Percentiles rank a stretch among this genome's conserved stretches.
phyloP scores from a whole-genome alignment of 495 filamentous ascomycete genomes.

The Pseudomonodictys pantanalensis region DNA sequence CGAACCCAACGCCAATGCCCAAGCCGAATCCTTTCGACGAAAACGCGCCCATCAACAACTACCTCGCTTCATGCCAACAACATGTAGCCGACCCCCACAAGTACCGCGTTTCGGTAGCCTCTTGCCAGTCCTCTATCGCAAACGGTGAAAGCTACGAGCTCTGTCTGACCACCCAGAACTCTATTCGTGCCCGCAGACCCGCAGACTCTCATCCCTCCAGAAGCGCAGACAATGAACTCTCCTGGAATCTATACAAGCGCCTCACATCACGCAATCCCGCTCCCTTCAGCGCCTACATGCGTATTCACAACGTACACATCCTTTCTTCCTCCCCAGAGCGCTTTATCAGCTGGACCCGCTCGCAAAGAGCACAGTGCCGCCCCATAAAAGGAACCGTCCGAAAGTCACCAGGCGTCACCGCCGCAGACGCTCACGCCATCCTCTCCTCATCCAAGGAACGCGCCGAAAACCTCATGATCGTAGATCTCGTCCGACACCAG shows the following conservation, averaged over 20 bases:
- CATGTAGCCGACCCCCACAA: constrained; percentile 25
- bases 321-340: constrained; percentile 88
- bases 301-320: constrained; percentile 61
- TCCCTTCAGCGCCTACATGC: constrained; percentile 79
- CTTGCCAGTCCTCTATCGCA: constrained; percentile 68
- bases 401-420: constrained; percentile 62
- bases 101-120: constrained; percentile 64
- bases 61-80: background rate
- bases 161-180: constrained; percentile 76
- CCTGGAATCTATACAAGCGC: constrained; percentile 70
- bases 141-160: constrained; percentile 90
- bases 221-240: constrained; percentile 29
- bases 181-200: constrained; percentile 48
- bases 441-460: constrained; percentile 80
- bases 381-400: constrained; percentile 96
- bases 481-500: constrained; percentile 90
- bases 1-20: constrained; percentile 3
- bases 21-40: constrained; percentile 11
- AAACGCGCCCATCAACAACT: background rate
- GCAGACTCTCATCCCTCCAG: constrained; percentile 17
- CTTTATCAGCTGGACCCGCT: constrained; percentile 71
- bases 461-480: constrained; percentile 98
- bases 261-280: constrained; percentile 75
- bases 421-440: constrained; percentile 63
- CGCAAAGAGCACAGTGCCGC: constrained; percentile 59